phyloP scores from a whole-genome alignment of 1,284 basidiomycete genomes.

The Mycocalia duriaeana region DNA sequence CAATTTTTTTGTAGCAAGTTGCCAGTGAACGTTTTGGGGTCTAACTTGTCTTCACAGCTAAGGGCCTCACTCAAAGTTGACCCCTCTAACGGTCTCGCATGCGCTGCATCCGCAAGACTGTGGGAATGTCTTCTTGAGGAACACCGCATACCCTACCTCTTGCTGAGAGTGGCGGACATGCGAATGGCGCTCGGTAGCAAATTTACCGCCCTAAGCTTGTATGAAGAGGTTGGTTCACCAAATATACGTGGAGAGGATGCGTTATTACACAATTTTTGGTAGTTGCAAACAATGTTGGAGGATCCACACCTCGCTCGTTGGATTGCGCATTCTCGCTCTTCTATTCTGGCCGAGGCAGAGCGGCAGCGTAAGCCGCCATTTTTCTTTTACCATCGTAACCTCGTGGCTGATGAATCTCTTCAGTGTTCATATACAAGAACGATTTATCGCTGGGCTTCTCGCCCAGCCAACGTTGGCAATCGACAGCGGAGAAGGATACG shows the following conservation, averaged over 20 bases:
- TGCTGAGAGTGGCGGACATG: conserved; percentile 16
- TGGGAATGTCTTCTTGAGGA: conserved; percentile 12
- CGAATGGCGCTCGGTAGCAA: conserved; percentile 11
- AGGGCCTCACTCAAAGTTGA: conserved; percentile 5
- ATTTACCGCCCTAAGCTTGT: conserved; percentile 9
- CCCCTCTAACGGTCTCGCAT: conserved; percentile 6
- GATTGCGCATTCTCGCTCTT: conserved; percentile 1
- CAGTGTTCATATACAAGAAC: conserved; percentile 11
- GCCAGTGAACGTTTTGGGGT: conserved; percentile 4
- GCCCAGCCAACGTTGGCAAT: conserved; percentile 14
- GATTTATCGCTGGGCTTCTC: conserved; percentile 7
- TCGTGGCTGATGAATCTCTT: background rate
- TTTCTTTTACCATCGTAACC: background rate
- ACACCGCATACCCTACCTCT: conserved; percentile 11
- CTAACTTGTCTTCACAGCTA: conserved; percentile 5
- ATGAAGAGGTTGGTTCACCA: conserved; percentile 10
- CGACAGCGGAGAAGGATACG: conserved; percentile 8
- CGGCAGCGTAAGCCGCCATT: conserved; percentile 2
- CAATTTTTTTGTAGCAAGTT: conserved; percentile 4
- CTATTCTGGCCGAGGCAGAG: conserved; percentile 4
- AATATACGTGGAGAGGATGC: background rate
- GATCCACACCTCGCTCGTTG: conserved; percentile 6
- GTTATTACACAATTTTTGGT: background rate
- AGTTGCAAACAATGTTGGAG: conserved; percentile 8
- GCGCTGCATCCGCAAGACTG: conserved; percentile 10